phyloP scores from a whole-genome alignment of 2,329 filamentous ascomycete species.

The Tolypocladium amazonense region DNA sequence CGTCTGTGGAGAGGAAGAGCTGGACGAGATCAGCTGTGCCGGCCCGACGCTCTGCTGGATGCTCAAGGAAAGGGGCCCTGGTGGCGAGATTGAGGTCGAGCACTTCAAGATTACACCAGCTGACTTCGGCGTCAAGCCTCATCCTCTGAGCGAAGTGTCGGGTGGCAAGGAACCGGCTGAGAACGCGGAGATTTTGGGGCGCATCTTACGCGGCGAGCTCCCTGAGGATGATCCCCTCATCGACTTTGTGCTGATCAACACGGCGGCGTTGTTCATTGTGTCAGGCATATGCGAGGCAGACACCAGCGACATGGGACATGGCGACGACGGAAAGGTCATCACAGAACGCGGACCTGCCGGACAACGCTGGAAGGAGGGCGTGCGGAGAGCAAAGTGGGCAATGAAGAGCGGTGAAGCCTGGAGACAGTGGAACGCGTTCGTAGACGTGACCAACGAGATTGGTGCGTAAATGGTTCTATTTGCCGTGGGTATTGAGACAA shows the following conservation, averaged over 20 bases:
- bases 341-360: slow-evolving; percentile 75
- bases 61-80: slow-evolving; percentile 40
- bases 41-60: slow-evolving; percentile 85
- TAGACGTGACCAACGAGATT: slow-evolving; percentile 62
- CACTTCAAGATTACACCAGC: slow-evolving; percentile 68
- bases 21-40: slow-evolving; percentile 92
- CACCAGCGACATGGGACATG: slow-evolving; percentile 65
- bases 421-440: slow-evolving; percentile 73
- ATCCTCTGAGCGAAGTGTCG: slow-evolving; percentile 68
- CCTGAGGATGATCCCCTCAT: slow-evolving; percentile 71
- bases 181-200: slow-evolving; percentile 76
- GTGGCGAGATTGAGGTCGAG: slow-evolving; percentile 45
- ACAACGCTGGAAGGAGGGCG: slow-evolving; percentile 88
- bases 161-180: slow-evolving; percentile 76
- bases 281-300: slow-evolving; percentile 82
- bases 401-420: slow-evolving; percentile 80
- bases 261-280: slow-evolving; percentile 76
- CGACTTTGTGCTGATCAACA: slow-evolving; percentile 91
- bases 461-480: slow-evolving; percentile 7
- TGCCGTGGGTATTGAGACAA: neutral
- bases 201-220: slow-evolving; percentile 64
- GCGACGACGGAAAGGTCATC: slow-evolving; percentile 72
- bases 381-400: slow-evolving; percentile 78
- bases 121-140: slow-evolving; percentile 76
- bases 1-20: slow-evolving; percentile 86